Conservation (phyloP, 495 filamentous ascomycete species). For the Aspergillus homomorphus region DNA sequence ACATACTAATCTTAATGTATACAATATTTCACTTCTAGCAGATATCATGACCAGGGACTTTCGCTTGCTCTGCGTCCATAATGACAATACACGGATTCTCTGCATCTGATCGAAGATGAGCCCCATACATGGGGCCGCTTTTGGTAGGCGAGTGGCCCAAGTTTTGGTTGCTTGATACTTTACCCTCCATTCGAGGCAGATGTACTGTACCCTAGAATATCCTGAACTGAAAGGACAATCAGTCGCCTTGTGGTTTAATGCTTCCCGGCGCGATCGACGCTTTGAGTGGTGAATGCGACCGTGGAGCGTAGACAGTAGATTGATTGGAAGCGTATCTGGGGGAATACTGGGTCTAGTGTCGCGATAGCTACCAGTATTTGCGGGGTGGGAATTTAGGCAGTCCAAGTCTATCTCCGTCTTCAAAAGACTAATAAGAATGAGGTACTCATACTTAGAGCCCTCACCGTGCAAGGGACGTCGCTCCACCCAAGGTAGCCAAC, state of each 20-base stretch:
- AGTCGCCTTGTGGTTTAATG: no score
- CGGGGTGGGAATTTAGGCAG: neutral
- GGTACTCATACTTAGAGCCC: no score
- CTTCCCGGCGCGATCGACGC: neutral
- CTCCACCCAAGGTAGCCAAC: no score
- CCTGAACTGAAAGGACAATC: no score
- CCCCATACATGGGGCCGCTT: neutral
- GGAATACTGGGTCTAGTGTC: neutral
- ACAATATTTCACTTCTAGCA: slow-evolving; percentile 4
- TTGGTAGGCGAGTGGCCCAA: neutral
- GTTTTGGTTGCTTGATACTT: neutral
- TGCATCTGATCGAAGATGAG: neutral
- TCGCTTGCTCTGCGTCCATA: neutral
- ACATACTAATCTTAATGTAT: slow-evolving; percentile 8
- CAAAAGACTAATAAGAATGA: neutral
- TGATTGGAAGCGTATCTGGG: neutral
- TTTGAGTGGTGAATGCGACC: neutral
- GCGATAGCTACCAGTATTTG: neutral
- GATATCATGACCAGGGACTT: neutral
- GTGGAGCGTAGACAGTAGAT: neutral
- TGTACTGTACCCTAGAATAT: neutral
- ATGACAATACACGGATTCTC: neutral
- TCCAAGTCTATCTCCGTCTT: neutral
- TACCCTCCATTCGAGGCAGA: neutral
- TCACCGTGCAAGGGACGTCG: no score